Conservation (phyloP, 192 early-diverging fungal genomes). For the Backusella psychrophila region DNA sequence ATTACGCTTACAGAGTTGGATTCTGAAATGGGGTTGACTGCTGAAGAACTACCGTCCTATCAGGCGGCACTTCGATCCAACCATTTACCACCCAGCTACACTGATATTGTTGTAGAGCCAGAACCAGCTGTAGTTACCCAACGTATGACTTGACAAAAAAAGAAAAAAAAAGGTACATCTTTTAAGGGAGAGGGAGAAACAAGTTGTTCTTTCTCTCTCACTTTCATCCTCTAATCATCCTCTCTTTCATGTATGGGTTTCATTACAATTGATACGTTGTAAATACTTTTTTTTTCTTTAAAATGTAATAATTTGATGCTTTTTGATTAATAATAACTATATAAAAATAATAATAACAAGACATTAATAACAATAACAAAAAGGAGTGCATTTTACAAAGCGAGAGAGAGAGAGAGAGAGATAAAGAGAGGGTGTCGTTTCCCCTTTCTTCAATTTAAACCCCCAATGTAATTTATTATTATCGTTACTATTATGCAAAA, state of each 20-base stretch:
- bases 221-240: not conserved
- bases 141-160: too few species aligned
- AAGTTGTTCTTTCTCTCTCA: not conserved
- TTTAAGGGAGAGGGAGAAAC: not conserved
- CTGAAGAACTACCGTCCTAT: not conserved
- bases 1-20: constrained; percentile 9
- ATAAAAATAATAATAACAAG: not conserved
- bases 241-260: not conserved
- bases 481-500: not conserved
- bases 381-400: too few species aligned
- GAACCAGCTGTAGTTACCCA: not conserved
- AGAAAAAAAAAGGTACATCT: not conserved
- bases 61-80: constrained; percentile 1
- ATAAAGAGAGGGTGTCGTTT: too few species aligned
- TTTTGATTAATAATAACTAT: not conserved
- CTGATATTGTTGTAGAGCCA: not conserved
- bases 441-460: too few species aligned
- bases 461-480: too few species aligned
- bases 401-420: too few species aligned
- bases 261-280: constrained; percentile 1
- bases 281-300: not conserved
- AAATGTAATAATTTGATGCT: not conserved
- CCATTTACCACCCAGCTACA: not conserved
- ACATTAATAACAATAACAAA: not conserved
- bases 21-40: not conserved